Evolutionary conservation across 306 rosid species (phyloP).

Genomic region (Malus asiatica): DNA sequence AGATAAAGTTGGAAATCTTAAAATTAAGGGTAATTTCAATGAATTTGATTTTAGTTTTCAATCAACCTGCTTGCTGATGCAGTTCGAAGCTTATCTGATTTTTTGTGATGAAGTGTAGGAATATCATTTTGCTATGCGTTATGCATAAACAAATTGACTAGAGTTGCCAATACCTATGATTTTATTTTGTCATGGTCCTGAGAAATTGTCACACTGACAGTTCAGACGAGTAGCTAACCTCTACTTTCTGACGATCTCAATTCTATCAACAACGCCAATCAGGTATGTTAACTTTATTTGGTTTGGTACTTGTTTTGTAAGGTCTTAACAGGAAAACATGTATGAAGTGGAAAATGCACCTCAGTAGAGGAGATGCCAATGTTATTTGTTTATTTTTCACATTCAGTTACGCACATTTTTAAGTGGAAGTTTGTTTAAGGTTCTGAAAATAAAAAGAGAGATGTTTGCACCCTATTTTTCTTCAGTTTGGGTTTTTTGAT

Average conservation of each 20-base stretch:
- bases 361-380: background rate
- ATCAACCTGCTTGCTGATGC: background rate
- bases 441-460: background rate
- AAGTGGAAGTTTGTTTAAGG: background rate
- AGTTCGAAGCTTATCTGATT: background rate
- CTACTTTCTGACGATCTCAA: slow-evolving; percentile 89
- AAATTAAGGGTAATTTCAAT: background rate
- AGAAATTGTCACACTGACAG: slow-evolving; percentile 51
- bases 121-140: background rate
- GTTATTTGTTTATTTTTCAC: background rate
- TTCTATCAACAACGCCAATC: slow-evolving; percentile 85
- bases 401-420: background rate
- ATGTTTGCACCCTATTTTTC: background rate
- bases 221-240: slow-evolving; percentile 98
- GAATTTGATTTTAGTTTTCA: background rate
- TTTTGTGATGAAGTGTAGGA: background rate
- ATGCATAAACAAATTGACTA: background rate
- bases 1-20: background rate
- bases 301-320: background rate
- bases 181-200: slow-evolving; percentile 28
- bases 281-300: slow-evolving; percentile 40
- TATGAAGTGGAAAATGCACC: background rate
- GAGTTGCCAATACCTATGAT: slow-evolving; percentile 1
- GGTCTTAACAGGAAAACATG: background rate
- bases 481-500: background rate